Base-by-base conservation (phyloP, 306 rosid genomes). In the Medicago lupulina region DNA sequence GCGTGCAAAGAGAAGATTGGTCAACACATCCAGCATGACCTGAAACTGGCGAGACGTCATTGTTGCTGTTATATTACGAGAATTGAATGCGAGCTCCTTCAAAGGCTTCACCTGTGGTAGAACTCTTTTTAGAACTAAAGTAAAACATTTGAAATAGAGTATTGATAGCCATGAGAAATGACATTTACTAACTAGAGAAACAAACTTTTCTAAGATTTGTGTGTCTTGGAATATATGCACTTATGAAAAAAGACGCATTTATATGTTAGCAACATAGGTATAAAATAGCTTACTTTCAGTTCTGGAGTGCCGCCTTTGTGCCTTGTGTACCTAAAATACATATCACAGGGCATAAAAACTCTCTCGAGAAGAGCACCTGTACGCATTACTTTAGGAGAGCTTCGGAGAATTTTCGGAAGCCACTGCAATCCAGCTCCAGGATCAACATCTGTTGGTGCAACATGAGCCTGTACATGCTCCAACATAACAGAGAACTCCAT, bases 311-410 rank as follows among this genome's bases (percentile, higher is more conserved):
- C 99, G 64, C 98, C 98, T 86, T 96, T 90, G 87, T 92, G 88
- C 83, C 99, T 88, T 68, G 99, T 96, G 86, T 89, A 96, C 72
- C 94, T 85, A 67, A 96, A 92, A 76, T 96, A 96, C 99, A 96
- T 96, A 72, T 91, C 79, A 82, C 99, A 96, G 18, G 99, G 99
- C 99, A 92, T 92, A 83, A 96, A 96, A 77, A 96, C 99, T 86
- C 99, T 96, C 86, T 96, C 99, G 63, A 96, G 98, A 79, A 96
- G 89, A 86, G 99, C 99, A 85, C 99, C 99, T 9, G 99, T 96
- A 57, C 99, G 99, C 85, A 89, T 89, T 54, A 92, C 98, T 89
- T 96, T 92, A 28, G 99, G 99, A 76, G 99, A 96, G 85, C 90
- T 96, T 87, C 88, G 86, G 59, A 83, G 90, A 86, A 96, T 90